These are phyloP conservation scores for Podaxis mareebaensis DNA, from an alignment of 768 basidiomycete genomes.

Conservation along the genomic window DNA sequence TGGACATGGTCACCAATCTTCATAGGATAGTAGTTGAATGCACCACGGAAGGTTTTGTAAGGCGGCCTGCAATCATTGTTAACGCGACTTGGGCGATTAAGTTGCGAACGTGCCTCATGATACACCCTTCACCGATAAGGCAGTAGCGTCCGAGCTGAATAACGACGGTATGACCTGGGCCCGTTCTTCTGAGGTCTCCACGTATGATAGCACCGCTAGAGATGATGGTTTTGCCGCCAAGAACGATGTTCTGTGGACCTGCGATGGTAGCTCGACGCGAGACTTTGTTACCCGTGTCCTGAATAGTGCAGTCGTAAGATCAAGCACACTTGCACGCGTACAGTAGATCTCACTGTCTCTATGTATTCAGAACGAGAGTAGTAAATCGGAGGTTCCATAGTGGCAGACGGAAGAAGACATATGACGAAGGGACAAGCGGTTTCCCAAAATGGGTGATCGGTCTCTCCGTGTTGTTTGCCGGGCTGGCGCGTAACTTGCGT, in stretches of 20 bases:
- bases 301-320: slow-evolving; percentile 15
- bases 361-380: slow-evolving; percentile 86
- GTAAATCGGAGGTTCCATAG: slow-evolving; percentile 74
- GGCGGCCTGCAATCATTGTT: slow-evolving; percentile 55
- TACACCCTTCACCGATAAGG: slow-evolving; percentile 83
- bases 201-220: slow-evolving; percentile 88
- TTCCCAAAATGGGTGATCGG: slow-evolving; percentile 8
- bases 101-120: slow-evolving; percentile 63
- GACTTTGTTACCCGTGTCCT: slow-evolving; percentile 98
- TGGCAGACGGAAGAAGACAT: not conserved
- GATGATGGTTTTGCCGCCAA: slow-evolving; percentile 96
- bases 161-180: slow-evolving; percentile 90
- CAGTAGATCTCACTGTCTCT: slow-evolving; percentile 63
- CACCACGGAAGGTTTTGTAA: slow-evolving; percentile 86
- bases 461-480: not conserved
- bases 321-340: not conserved
- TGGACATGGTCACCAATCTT: slow-evolving; percentile 95
- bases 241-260: slow-evolving; percentile 94
- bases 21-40: slow-evolving; percentile 98
- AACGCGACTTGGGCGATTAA: not conserved
- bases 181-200: slow-evolving; percentile 88
- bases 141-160: slow-evolving; percentile 94
- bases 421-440: not conserved
- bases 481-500: not conserved
- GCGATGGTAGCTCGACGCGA: slow-evolving; percentile 88